Base-by-base conservation (phyloP, 1,284 basidiomycete species). In the Leccinum huronense region DNA sequence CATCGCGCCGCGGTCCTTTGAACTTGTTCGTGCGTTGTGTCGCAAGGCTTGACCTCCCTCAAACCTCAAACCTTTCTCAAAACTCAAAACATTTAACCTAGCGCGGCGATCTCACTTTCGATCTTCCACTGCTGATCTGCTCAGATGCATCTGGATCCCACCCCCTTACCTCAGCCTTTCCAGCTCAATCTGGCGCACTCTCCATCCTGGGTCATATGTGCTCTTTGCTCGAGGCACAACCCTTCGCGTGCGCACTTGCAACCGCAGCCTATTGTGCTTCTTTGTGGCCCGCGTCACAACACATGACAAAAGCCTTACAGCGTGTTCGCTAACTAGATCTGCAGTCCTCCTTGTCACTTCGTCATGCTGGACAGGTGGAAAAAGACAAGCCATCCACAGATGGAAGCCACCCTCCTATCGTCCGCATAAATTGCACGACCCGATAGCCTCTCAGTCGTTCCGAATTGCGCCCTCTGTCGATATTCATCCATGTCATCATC, bases 71-170 rank as follows among this genome's bases (percentile, higher is more conserved):
- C 42, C 53, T 48, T 51, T 63, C 61, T 58, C 64, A 40, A 66
- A 72, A 66, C 66, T 65, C 66, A 68, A 76, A 72, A 57, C 64
- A 27, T 56, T 65, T 64, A 62, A 63, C 64, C 61, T 66, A 61
- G 64, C 16, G 58, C 71, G 70, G 75, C 64, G 70, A 77, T 75
- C 74, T 77, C 66, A 56, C 53, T 60, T 45, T 51, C 45, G 67
- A 74, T 76, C 74, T 72, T 64, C 61, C 11, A 63, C 45, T 59
- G 23, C 62, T 69, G 61, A 58, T 65, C 65, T 62, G 45, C 57
- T 53, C 59, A 58, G 59, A 61, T 63, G 54, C 57, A 36, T 51
- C 34, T 59, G 6, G 40, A 42, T 42, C 40, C 16, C 40, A 42
- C 40, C 23, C 23, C 23, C 23, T 27, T 27, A 27, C 23, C 23